phyloP scores from a whole-genome alignment of 2,329 filamentous ascomycete species.

The Ascochyta clinopodiicola region DNA sequence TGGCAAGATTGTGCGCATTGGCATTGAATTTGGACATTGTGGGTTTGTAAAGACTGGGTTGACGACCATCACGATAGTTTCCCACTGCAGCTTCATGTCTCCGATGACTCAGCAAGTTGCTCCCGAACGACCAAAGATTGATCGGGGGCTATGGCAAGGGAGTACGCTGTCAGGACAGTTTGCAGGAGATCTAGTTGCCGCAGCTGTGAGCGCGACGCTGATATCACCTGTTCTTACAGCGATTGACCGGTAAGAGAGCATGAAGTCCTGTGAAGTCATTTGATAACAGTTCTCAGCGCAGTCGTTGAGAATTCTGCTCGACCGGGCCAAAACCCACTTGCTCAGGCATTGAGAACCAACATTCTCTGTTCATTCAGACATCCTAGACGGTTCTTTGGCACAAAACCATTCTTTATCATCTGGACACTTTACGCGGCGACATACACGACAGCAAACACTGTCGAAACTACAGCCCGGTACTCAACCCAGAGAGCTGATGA shows the following conservation, averaged over 20 bases:
- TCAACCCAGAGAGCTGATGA: slow-evolving; percentile 20
- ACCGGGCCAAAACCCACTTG: slow-evolving; percentile 22
- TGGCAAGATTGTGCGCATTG: background rate
- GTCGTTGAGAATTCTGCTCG: slow-evolving; percentile 36
- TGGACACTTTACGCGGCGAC: slow-evolving; percentile 40
- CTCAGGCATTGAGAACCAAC: slow-evolving; percentile 25
- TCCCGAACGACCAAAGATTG: background rate
- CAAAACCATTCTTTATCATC: slow-evolving; percentile 37
- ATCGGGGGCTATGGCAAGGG: slow-evolving; percentile 8
- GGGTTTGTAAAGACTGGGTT: background rate
- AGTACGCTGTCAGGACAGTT: slow-evolving; percentile 21
- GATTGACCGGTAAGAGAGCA: slow-evolving; percentile 35
- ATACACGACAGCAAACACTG: slow-evolving; percentile 35
- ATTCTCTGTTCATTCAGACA: slow-evolving; percentile 30
- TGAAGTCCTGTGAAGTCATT: background rate
- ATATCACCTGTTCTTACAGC: slow-evolving; percentile 35
- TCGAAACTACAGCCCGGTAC: slow-evolving; percentile 27
- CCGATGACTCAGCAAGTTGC: slow-evolving; percentile 23
- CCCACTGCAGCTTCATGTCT: slow-evolving; percentile 3
- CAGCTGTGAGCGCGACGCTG: slow-evolving; percentile 33
- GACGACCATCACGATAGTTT: background rate
- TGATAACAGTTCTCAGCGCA: slow-evolving; percentile 20
- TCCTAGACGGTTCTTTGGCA: slow-evolving; percentile 32
- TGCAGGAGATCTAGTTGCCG: slow-evolving; percentile 33
- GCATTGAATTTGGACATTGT: background rate